Evolutionary conservation across 495 filamentous ascomycete species (phyloP), one percentile per base, ranked within the genome.

Genomic region (Hypoxylon subgilvum): DNA sequence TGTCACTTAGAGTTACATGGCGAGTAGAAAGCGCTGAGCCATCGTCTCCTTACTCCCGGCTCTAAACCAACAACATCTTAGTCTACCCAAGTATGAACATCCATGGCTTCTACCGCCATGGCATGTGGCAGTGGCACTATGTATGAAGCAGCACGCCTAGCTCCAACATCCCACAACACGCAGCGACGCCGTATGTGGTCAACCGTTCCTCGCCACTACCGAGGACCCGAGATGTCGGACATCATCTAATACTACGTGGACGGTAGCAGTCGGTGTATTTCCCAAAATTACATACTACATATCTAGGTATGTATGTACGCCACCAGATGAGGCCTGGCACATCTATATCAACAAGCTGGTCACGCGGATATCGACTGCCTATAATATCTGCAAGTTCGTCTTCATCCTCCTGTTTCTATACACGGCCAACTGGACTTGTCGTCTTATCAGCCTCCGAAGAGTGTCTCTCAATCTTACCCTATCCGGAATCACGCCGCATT

Each of bases 401-500:
- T n/a, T n/a, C n/a, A n/a, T 46, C 6, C 14, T 21, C 10, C 4
- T 45, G 41, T 31, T 42, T 6, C 36, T 28, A 13, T 30, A 42
- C 17, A 14, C 19, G n/a, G 17, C 31, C 28, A n/a, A 49, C 32
- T 34, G 32, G n/a, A 34, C 44, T 21, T 57, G 12, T 41, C 34
- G n/a, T 10, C 6, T 13, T 18, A 32, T 32, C 42, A 7, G 18
- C 36, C 19, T 6, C 16, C 6, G 42, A 28, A 30, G 40, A 45
- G 45, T 41, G 28, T 14, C 36, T 49, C 21, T 32, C 14, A 23
- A 39, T 45, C 34, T 35, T 52, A 22, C 51, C 39, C 1, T 40
- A 52, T 56, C 45, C 6, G 35, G 52, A 36, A 18, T 62, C 39
- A 62, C 39, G 31, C 45, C 40, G 52, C 58, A 52, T 62, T 38